Conservation (phyloP, 75 land plant genomes). For the Ceratopteris richardii region DNA sequence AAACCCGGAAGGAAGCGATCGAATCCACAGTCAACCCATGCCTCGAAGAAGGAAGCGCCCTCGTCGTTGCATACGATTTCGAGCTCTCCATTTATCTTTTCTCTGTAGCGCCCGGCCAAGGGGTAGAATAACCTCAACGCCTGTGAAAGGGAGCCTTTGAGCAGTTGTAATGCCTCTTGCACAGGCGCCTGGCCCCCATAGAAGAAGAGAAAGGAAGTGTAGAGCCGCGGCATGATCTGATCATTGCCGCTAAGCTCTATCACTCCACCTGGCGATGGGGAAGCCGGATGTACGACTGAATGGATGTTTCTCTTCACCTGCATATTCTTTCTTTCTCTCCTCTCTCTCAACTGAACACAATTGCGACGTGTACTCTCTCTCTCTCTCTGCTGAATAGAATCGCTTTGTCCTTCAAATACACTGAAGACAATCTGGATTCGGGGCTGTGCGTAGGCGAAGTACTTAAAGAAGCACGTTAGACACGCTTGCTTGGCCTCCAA, state of each 20-base stretch:
- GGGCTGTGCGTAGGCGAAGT: no score
- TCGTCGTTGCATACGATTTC: conserved; percentile 20
- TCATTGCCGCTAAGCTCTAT: conserved; percentile 23
- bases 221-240: conserved; percentile 23
- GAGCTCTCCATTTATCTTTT: conserved; percentile 6
- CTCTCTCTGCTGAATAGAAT: no score
- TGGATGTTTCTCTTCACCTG: background rate
- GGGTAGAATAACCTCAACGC: conserved; percentile 15
- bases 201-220: conserved; percentile 16
- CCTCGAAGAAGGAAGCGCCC: conserved; percentile 20
- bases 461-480: no score
- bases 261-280: background rate
- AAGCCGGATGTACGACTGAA: background rate
- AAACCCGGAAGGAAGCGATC: conserved; percentile 1
- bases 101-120: conserved; percentile 10
- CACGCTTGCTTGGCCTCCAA: no score
- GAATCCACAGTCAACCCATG: conserved; percentile 1
- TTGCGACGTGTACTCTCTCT: no score
- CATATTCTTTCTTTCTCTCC: background rate
- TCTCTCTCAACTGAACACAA: background rate
- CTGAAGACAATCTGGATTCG: no score
- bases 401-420: no score
- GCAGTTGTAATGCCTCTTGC: background rate
- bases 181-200: background rate
- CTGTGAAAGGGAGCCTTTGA: conserved; percentile 11